Evolutionary conservation across 2,329 filamentous ascomycete species (phyloP).

Genomic region (Xylaria arbuscula): DNA sequence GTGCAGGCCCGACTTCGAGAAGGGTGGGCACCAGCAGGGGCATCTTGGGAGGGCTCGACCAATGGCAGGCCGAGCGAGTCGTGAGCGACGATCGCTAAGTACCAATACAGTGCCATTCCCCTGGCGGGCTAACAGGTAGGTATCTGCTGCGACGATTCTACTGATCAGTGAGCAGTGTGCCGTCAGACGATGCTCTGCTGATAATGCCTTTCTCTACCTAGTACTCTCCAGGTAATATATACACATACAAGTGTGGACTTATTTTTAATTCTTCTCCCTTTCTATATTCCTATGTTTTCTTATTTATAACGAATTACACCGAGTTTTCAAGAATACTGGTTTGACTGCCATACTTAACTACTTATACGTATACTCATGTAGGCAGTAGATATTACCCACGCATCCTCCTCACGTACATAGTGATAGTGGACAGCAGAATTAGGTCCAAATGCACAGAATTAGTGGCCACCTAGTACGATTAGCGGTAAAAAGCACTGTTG

Average conservation of each 20-base stretch:
- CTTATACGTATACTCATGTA: too few species aligned
- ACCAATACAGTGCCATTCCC: constrained; percentile 44
- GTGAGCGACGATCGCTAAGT: constrained; percentile 48
- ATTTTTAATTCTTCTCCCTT: not conserved
- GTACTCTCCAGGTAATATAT: not conserved
- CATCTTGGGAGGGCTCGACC: constrained; percentile 33
- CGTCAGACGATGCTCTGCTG: constrained; percentile 33
- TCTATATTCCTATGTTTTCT: not conserved
- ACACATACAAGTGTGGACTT: too few species aligned
- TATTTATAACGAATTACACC: not conserved
- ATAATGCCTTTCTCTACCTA: constrained; percentile 11
- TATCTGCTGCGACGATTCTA: constrained; percentile 5
- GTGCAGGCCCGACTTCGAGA: constrained; percentile 28
- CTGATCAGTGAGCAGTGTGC: not conserved
- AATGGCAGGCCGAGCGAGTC: constrained; percentile 45
- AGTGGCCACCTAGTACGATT: not conserved
- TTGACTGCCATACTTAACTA: not conserved
- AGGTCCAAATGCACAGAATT: not conserved
- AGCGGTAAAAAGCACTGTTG: not conserved
- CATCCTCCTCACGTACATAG: too few species aligned
- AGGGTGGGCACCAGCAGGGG: constrained; percentile 31
- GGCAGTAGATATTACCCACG: too few species aligned
- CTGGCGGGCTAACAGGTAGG: not conserved
- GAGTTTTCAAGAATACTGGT: not conserved
- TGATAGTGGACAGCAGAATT: not conserved